Evolutionary conservation across 768 basidiomycete species (phyloP), one percentile per base, ranked within the genome.

Genomic region (Hypholoma sublateritium): DNA sequence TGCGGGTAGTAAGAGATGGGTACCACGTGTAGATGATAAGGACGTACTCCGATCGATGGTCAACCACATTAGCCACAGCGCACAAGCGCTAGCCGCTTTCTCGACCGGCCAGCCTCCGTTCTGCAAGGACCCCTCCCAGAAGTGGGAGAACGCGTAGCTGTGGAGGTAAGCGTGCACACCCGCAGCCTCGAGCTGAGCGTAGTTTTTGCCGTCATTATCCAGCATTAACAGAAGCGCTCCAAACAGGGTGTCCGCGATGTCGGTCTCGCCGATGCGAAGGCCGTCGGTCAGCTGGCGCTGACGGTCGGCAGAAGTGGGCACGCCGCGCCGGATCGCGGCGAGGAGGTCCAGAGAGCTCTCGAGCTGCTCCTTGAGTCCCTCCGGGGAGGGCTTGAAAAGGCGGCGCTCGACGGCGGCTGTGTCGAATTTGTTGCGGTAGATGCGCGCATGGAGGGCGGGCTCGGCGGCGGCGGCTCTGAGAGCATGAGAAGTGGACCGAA

Each of bases 131-230:
- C 88, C 60, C 34, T 79, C 73, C 73, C 81, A 80, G 24, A 87
- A 72, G 6, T 77, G 75, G n/a, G 64, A 64, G 32, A 74, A 75
- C 35, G 85, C 66, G 55, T 77, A 83, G 1, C 53, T 17, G 46
- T 80, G 75, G 8, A 83, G 73, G 42, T 80, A 84, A 4, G 58
- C 59, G 36, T 76, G 74, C 3, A 85, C 72, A 3, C 79, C 77
- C 0, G 82, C 86, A 21, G 69, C 72, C 55, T 80, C 73, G 47
- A 89, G 80, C 69, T 85, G 85, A 3, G 62, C 70, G 35, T 75
- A 74, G 66, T 90, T 90, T 65, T 78, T 79, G 34, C 86, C 86
- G 68, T 89, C 87, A 69, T 87, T 83, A 59, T 89, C 88, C 3
- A 81, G 70, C 67, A 86, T 67, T 76, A 90, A 80, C 42, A 86